phyloP scores from a whole-genome alignment of 805 yeast genomes.

The Yarrowia deformans region DNA sequence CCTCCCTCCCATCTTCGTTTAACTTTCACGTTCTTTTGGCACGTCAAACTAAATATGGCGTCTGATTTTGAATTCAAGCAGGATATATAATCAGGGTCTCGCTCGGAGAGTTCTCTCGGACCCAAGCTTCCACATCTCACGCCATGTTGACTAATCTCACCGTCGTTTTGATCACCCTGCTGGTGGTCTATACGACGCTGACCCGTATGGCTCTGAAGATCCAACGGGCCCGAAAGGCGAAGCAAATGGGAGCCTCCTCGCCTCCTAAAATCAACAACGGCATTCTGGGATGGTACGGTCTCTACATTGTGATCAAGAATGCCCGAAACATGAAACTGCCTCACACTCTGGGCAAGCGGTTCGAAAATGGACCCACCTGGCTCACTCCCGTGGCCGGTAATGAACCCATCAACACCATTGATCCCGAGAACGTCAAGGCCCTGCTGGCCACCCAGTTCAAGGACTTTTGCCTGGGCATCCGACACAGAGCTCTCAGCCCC shows the following conservation, averaged over 20 bases:
- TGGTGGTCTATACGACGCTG: constrained; percentile 15
- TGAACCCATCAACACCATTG: constrained; percentile 44
- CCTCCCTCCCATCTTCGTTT: neutral
- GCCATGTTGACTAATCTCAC: constrained; percentile 21
- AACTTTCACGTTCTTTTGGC: constrained; percentile 12
- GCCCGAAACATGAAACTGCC: constrained; percentile 11
- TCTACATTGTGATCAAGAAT: constrained; percentile 10
- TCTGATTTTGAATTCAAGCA: neutral
- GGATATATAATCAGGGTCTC: constrained; percentile 9
- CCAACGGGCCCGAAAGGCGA: constrained; percentile 29
- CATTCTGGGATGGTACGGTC: constrained; percentile 29
- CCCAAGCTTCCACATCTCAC: neutral
- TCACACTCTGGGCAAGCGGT: constrained; percentile 17
- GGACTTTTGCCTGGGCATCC: constrained; percentile 47
- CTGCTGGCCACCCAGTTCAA: constrained; percentile 49
- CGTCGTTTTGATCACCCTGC: constrained; percentile 4
- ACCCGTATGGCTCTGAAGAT: constrained; percentile 2
- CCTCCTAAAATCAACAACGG: constrained; percentile 22
- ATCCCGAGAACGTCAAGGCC: constrained; percentile 50
- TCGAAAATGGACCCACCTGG: constrained; percentile 13
- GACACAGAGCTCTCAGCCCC: constrained; percentile 46
- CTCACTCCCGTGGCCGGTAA: constrained; percentile 22
- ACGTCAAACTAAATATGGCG: neutral
- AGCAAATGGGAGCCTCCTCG: constrained; percentile 6
- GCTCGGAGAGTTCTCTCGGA: neutral